These are phyloP conservation scores for Hygrophoropsis aurantiaca DNA, from an alignment of 768 basidiomycete species.

Conservation along the genomic window DNA sequence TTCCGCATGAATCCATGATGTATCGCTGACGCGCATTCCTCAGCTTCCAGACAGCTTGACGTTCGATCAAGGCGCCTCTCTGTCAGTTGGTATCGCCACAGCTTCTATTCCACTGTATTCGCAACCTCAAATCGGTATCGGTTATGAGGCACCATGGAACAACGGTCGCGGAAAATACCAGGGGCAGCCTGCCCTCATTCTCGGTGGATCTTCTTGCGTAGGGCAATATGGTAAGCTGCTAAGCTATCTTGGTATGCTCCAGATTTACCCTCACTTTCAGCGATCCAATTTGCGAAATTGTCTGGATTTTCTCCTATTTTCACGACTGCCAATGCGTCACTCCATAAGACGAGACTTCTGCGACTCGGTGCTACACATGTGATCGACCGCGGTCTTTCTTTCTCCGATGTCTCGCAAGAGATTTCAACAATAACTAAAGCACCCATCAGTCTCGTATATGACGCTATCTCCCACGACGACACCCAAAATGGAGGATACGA, in stretches of 20 bases:
- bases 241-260: neutral
- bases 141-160: slow-evolving; percentile 11
- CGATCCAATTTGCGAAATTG: slow-evolving; percentile 13
- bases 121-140: slow-evolving; percentile 8
- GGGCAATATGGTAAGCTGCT: slow-evolving; percentile 18
- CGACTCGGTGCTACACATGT: slow-evolving; percentile 19
- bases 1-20: neutral
- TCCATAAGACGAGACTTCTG: slow-evolving; percentile 9
- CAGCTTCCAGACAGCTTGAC: slow-evolving; percentile 20
- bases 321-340: slow-evolving; percentile 18
- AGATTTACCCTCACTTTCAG: neutral
- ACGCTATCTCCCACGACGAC: slow-evolving; percentile 7
- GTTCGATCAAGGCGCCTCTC: slow-evolving; percentile 22
- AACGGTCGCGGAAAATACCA: slow-evolving; percentile 9
- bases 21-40: slow-evolving; percentile 4
- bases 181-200: slow-evolving; percentile 15
- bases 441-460: slow-evolving; percentile 16
- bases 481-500: slow-evolving; percentile 18
- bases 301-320: slow-evolving; percentile 17
- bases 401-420: neutral
- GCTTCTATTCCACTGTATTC: slow-evolving; percentile 25
- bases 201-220: slow-evolving; percentile 21
- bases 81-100: slow-evolving; percentile 24
- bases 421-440: slow-evolving; percentile 14
- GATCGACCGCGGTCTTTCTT: slow-evolving; percentile 11